Evolutionary conservation across 495 filamentous ascomycete genomes (phyloP), one percentile per base, ranked within the genome.

Genomic region (Aspergillus carlsbadensis): DNA sequence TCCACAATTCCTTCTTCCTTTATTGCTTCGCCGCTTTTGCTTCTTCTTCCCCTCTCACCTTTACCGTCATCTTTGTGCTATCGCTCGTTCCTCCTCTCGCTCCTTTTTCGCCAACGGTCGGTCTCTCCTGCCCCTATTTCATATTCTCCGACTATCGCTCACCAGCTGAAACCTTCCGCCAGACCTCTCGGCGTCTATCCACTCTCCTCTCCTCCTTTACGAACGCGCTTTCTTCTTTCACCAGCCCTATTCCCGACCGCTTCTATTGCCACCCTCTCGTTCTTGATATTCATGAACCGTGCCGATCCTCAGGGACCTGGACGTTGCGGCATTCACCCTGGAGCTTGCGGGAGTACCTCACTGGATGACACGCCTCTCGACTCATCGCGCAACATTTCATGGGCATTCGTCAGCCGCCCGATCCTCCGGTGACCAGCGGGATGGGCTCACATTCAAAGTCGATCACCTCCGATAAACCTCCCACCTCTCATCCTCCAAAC

Each of bases 401-500:
- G 62, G 64, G 65, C 40, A 65, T 70, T 49, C 66, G 62, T 58
- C 62, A 60, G 51, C 56, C 69, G 43, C 70, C 68, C 45, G 62
- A 71, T 55, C 56, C 65, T 54, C 58, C 67, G 57, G 59, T 54
- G 34, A 60, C 65, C 48, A 62, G 52, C 60, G 69, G 68, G 49
- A 69, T 68, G 54, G 65, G 53, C 64, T 66, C 70, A 42, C 68
- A 79, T 36, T 73, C 78, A 15, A 72, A 73, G 58, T 76, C 80
- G 29, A 78, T 84, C 35, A 78, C 79, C 3, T 78, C 78, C 44
- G 80, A 71, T 55, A 83, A 80, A 51, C 70, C 78, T 29, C 56
- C 71, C 41, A 71, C 81, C 40, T 60, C 77, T 33, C 76, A 83
- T 54, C 83, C 85, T 52, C 78, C 76, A 37, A 87, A 80, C 59